Evolutionary conservation across 495 filamentous ascomycete species (phyloP), one percentile per base, ranked within the genome.

Genomic region (Xylaria palmicola): DNA sequence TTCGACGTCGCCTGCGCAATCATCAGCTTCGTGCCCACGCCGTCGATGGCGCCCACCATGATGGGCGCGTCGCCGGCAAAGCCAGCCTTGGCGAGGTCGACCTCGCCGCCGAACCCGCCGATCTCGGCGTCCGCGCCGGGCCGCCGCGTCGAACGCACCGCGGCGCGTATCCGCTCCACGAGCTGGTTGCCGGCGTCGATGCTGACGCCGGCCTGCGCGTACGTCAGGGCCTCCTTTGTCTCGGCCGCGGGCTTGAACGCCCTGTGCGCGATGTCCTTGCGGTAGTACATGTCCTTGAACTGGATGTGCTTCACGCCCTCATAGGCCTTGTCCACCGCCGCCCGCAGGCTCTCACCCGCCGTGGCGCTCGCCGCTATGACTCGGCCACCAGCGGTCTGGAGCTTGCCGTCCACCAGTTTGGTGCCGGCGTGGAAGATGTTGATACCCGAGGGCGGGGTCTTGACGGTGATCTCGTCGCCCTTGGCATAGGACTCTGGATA

Each of bases 391-490:
- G 88, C 79, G 7, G 91, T 93, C 64, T 85, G 77, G 3, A 97
- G 79, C 65, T 84, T 78, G 41, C 81, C 82, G 39, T 83, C 81
- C 1, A 75, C 72, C 15, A 91, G 71, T 39, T 82, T 83, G 2
- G 95, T 98, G 22, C 94, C 95, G 7, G 94, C 95, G 72, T 98
- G 94, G 83, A 98, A 98, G 58, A 98, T 86, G 50, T 86, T 81
- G 32, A 84, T 88, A 36, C 80, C 83, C 62, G 71, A 48, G 17
- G 75, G 72, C 2, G 74, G 56, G 9, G 56, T 53, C 10, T 64
- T 63, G 3, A 82, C 75, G 54, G 76, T 87, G 72, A 98, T 96
- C 48, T 85, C 78, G 45, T 87, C 88, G 56, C 90, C 90, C 73
- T 94, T 95, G 40, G 81, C 80, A 75, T 97, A 98, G 0, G 86